Evolutionary conservation across 257 asterid species (phyloP).

Genomic region (Lithospermum erythrorhizon): DNA sequence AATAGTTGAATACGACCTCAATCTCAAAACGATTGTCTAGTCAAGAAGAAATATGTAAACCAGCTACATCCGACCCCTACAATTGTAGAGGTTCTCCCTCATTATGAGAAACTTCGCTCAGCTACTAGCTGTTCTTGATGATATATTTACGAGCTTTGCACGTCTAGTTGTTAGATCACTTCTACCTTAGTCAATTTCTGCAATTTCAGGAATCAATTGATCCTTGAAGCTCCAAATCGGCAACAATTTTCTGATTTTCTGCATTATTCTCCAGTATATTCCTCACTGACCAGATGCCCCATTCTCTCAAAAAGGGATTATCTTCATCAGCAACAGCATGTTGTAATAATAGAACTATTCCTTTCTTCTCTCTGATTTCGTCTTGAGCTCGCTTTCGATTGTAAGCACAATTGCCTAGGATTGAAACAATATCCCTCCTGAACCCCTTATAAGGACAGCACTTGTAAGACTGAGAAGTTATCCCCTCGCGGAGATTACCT

Average conservation of each 20-base stretch:
- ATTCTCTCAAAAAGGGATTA: constrained; percentile 81
- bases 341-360: constrained; percentile 56
- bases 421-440: constrained; percentile 62
- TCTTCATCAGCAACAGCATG: constrained; percentile 76
- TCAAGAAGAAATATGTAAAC: no score
- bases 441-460: constrained; percentile 73
- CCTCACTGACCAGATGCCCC: constrained; percentile 77
- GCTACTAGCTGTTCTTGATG: constrained; percentile 5
- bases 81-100: no score
- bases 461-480: constrained; percentile 17
- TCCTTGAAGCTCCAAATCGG: constrained; percentile 54
- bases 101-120: no score
- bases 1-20: no score
- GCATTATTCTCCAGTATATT: constrained; percentile 64
- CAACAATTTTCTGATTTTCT: constrained; percentile 48
- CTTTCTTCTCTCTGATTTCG: constrained; percentile 50
- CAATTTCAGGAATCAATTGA: constrained; percentile 61
- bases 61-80: no score
- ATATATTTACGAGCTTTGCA: constrained; percentile 62
- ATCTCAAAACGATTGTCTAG: no score
- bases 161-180: constrained; percentile 52
- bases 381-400: constrained; percentile 52
- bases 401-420: constrained; percentile 67
- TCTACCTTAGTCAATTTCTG: constrained; percentile 66
- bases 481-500: constrained; percentile 15